Percentiles rank a stretch among this genome's conserved stretches.
Evolutionary conservation across 202 grass and related monocot species (phyloP).

Genomic region (Hordeum pubiflorum): DNA sequence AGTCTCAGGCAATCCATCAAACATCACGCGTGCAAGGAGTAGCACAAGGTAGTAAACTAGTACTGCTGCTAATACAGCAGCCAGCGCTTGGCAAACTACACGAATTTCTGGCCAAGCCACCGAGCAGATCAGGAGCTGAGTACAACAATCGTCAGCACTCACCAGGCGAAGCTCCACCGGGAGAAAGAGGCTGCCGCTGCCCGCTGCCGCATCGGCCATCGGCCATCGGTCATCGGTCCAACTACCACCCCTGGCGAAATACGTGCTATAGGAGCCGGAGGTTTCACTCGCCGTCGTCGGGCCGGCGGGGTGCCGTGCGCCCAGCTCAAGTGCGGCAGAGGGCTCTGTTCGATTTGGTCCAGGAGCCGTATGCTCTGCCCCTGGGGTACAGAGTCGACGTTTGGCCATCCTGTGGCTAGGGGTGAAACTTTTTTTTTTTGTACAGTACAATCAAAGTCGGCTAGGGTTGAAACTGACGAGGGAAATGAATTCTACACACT

Average conservation of each 20-base stretch:
- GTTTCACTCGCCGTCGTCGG: background rate
- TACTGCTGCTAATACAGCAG: background rate
- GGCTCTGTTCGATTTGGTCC: background rate
- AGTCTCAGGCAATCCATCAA: slow-evolving; percentile 11
- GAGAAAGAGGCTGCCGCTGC: background rate
- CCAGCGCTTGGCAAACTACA: background rate
- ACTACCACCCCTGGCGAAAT: no score
- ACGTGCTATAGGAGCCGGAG: background rate
- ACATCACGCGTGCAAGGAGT: background rate
- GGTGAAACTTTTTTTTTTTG: background rate
- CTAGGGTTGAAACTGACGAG: no score
- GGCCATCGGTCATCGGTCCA: no score
- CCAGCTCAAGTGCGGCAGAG: background rate
- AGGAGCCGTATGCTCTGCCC: background rate
- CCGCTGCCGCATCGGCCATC: background rate
- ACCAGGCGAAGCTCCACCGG: slow-evolving; percentile 5
- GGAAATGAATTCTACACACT: no score
- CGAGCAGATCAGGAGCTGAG: background rate
- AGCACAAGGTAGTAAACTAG: background rate
- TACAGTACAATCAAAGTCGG: no score
- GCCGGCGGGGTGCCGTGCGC: background rate
- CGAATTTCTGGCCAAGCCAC: background rate
- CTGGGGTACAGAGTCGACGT: background rate
- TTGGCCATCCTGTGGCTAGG: background rate
- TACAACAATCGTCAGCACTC: background rate